Evolutionary conservation across 257 asterid genomes (phyloP).

Genomic region (Thymus mandschuricus): DNA sequence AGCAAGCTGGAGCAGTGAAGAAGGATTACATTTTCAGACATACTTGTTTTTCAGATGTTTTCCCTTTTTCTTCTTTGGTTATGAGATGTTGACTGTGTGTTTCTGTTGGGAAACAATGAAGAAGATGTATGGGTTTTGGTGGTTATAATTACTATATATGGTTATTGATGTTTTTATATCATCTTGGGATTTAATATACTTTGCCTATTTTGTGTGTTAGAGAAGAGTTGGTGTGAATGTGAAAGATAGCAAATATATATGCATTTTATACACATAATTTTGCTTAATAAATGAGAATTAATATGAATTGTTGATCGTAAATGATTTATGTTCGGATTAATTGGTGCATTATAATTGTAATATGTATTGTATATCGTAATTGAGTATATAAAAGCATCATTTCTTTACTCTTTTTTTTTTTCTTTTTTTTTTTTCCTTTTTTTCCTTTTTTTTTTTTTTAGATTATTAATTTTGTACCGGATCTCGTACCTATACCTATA

Average conservation of each 20-base stretch:
- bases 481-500: too few species aligned
- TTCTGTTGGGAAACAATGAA: conserved; percentile 11
- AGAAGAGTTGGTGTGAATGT: conserved; percentile 23
- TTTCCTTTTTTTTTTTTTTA: too few species aligned
- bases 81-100: neutral
- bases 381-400: too few species aligned
- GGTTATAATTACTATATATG: neutral
- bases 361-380: too few species aligned
- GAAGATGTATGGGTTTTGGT: conserved; percentile 15
- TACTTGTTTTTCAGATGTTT: neutral
- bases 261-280: neutral
- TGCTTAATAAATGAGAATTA: too few species aligned
- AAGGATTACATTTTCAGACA: neutral
- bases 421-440: too few species aligned
- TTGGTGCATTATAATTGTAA: too few species aligned
- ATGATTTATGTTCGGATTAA: too few species aligned
- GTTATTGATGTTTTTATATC: conserved; percentile 10
- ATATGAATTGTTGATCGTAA: too few species aligned
- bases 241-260: conserved; percentile 20
- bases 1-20: conserved; percentile 64
- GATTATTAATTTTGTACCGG: too few species aligned
- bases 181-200: neutral
- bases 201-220: conserved; percentile 8
- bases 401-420: too few species aligned
- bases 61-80: neutral